A percentile compares a stretch with the other conserved stretches of the same genome.
These are phyloP conservation scores for Pleurotus sapidus DNA, from an alignment of 768 basidiomycete genomes.

Conservation along the genomic window DNA sequence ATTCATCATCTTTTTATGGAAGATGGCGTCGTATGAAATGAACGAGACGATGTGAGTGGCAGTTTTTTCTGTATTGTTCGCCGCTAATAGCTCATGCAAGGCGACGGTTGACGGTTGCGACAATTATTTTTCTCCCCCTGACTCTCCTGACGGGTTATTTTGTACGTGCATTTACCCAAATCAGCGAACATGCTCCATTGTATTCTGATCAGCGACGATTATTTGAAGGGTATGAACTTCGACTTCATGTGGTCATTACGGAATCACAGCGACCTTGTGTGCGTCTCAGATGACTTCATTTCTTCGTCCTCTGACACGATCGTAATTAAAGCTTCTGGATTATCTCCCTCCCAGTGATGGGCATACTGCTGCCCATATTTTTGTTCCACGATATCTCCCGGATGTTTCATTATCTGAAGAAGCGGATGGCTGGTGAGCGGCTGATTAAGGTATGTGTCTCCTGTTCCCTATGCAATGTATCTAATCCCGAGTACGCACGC, in stretches of 20 bases:
- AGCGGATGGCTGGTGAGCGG: slow-evolving; percentile 24
- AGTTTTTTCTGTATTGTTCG: not conserved
- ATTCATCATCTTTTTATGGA: not conserved
- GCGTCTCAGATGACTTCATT: slow-evolving; percentile 15
- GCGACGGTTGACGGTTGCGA: slow-evolving; percentile 64
- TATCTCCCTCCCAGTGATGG: slow-evolving; percentile 59
- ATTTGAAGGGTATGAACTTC: slow-evolving; percentile 65
- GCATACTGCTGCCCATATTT: slow-evolving; percentile 49
- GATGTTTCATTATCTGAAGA: slow-evolving; percentile 43
- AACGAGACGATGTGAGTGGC: slow-evolving; percentile 56
- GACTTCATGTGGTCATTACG: slow-evolving; percentile 45
- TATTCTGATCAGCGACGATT: not conserved
- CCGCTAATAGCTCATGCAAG: slow-evolving; percentile 24
- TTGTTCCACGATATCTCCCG: slow-evolving; percentile 46
- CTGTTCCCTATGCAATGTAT: too few relatives aligned
- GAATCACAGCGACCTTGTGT: slow-evolving; percentile 46
- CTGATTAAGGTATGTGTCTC: not conserved
- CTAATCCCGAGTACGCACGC: too few relatives aligned
- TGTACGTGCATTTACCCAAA: slow-evolving; percentile 33
- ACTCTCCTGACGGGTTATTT: slow-evolving; percentile 76
- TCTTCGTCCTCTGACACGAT: not conserved
- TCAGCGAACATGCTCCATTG: not conserved
- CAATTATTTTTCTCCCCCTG: slow-evolving; percentile 68
- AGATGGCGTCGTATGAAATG: slow-evolving; percentile 67
- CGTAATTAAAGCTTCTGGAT: slow-evolving; percentile 54